Percentiles rank a stretch among this genome's conserved stretches.
These are phyloP conservation scores for Aspergillus panamensis DNA, from an alignment of 495 filamentous ascomycete genomes.

Conservation along the genomic window DNA sequence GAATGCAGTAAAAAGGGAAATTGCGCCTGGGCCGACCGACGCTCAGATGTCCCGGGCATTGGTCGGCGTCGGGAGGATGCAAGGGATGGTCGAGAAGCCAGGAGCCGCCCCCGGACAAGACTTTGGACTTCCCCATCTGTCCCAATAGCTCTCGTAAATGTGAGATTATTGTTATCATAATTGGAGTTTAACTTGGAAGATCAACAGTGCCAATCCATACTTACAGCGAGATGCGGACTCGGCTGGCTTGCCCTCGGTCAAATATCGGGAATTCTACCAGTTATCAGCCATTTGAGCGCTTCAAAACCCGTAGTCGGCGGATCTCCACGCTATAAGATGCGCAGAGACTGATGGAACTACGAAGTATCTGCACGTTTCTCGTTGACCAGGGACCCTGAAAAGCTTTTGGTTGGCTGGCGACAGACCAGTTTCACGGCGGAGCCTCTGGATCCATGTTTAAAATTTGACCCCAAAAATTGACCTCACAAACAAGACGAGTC, in stretches of 20 bases:
- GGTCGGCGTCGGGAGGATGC: slow-evolving; percentile 9
- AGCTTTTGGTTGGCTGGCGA: not conserved
- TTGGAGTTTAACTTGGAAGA: not conserved
- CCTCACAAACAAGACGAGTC: not conserved
- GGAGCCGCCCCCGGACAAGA: not conserved
- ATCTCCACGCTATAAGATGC: slow-evolving; percentile 8
- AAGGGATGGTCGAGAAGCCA: slow-evolving; percentile 7
- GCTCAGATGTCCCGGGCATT: slow-evolving; percentile 11
- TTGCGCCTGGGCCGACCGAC: slow-evolving; percentile 11
- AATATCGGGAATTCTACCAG: slow-evolving; percentile 22
- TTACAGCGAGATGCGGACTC: not conserved
- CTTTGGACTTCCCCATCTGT: not conserved
- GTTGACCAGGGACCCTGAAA: not conserved
- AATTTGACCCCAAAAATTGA: not conserved
- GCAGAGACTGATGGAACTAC: not conserved
- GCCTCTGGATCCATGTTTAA: not conserved
- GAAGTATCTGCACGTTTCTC: not conserved
- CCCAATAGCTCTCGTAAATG: not conserved
- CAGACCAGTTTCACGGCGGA: not conserved
- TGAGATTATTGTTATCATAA: not conserved
- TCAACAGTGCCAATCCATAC: not conserved
- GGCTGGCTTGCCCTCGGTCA: slow-evolving; percentile 16
- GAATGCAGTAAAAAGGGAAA: slow-evolving; percentile 2
- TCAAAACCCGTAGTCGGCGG: slow-evolving; percentile 3
- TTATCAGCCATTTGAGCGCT: not conserved